A percentile compares a stretch with the other conserved stretches of the same genome.
Conservation (phyloP, 2,329 filamentous ascomycete genomes). For the Botrytis porri region DNA sequence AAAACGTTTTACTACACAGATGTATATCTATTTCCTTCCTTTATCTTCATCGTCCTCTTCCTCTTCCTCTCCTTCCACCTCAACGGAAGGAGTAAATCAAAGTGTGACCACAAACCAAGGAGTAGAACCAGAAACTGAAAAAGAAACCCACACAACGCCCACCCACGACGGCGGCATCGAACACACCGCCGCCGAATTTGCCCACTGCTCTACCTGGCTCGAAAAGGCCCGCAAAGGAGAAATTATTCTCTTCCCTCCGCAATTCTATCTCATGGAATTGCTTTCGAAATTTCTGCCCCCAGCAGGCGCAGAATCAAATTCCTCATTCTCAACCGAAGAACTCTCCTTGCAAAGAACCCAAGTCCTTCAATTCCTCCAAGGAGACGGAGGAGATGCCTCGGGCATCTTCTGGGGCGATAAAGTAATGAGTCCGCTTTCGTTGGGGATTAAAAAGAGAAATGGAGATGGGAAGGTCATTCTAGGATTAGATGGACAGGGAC, state of each 20-base stretch:
- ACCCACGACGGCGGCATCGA: constrained; percentile 58
- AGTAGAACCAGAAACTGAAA: too few relatives aligned
- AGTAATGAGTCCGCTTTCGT: constrained; percentile 54
- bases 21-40: constrained; percentile 92
- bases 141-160: constrained; percentile 21
- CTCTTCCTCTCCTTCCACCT: not conserved
- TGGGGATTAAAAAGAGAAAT: constrained; percentile 43
- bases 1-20: constrained; percentile 87
- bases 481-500: constrained; percentile 56
- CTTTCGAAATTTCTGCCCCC: constrained; percentile 51
- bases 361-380: constrained; percentile 52
- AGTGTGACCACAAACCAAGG: not conserved
- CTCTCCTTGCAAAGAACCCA: constrained; percentile 50
- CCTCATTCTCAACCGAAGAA: constrained; percentile 30
- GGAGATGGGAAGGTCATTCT: constrained; percentile 54
- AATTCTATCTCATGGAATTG: constrained; percentile 69
- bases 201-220: constrained; percentile 68
- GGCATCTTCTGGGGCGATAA: constrained; percentile 53
- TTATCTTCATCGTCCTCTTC: constrained; percentile 35
- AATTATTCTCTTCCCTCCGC: constrained; percentile 87
- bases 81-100: not conserved
- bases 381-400: constrained; percentile 43
- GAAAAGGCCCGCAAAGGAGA: constrained; percentile 57
- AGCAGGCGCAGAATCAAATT: constrained; percentile 22
- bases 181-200: constrained; percentile 74